phyloP scores from a whole-genome alignment of 2,329 filamentous ascomycete species.

The Ophiostoma populinum region DNA sequence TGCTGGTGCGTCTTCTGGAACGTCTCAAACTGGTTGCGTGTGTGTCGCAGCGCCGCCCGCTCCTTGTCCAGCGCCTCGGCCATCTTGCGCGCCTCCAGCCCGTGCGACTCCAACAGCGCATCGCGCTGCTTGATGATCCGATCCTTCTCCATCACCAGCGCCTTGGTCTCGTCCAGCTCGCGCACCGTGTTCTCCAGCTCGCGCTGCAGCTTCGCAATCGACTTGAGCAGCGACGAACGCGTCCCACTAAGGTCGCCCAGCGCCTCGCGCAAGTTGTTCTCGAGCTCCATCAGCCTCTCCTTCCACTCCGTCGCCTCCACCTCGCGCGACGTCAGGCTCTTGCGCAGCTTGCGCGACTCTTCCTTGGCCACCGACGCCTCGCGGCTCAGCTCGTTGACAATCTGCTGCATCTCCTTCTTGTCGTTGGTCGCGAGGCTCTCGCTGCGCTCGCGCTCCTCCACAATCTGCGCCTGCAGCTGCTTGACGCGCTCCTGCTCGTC shows the following conservation, averaged over 20 bases:
- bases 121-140: slow-evolving; percentile 80
- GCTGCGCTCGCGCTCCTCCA: slow-evolving; percentile 66
- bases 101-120: slow-evolving; percentile 70
- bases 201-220: slow-evolving; percentile 71
- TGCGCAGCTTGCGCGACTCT: slow-evolving; percentile 64
- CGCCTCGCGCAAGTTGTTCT: slow-evolving; percentile 72
- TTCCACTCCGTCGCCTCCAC: slow-evolving; percentile 85
- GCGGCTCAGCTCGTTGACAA: slow-evolving; percentile 80
- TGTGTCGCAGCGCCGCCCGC: slow-evolving; percentile 65
- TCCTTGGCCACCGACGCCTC: slow-evolving; percentile 73
- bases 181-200: slow-evolving; percentile 72
- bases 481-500: slow-evolving; percentile 65
- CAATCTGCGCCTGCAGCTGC: slow-evolving; percentile 59
- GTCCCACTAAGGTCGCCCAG: slow-evolving; percentile 80
- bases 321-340: slow-evolving; percentile 67
- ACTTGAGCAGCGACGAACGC: slow-evolving; percentile 67
- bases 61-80: slow-evolving; percentile 85
- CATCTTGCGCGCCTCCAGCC: slow-evolving; percentile 69
- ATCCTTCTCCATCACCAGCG: slow-evolving; percentile 75
- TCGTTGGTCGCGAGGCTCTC: slow-evolving; percentile 76
- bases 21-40: slow-evolving; percentile 75
- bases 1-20: slow-evolving; percentile 78
- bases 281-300: slow-evolving; percentile 74
- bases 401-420: slow-evolving; percentile 87
- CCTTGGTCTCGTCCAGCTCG: slow-evolving; percentile 64